phyloP scores from a whole-genome alignment of 2,329 filamentous ascomycete species.

The Penicillium sp. region DNA sequence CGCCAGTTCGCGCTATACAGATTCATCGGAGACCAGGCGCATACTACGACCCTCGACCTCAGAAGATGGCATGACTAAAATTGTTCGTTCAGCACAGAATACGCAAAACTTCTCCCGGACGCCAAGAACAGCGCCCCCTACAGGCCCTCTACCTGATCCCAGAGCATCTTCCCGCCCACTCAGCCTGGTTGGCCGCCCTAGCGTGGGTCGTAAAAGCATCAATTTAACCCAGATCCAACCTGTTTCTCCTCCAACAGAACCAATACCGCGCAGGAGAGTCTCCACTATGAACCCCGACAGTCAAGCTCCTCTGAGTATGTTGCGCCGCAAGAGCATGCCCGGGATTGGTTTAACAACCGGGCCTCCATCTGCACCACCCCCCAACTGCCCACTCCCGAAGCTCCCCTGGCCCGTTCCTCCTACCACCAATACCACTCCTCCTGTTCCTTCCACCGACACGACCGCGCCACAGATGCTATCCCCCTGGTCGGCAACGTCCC shows the following conservation, averaged over 20 bases:
- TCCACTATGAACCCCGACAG: slow-evolving; percentile 12
- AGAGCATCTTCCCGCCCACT: slow-evolving; percentile 20
- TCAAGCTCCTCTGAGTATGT: slow-evolving; percentile 16
- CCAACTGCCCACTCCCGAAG: slow-evolving; percentile 35
- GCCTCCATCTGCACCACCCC: slow-evolving; percentile 32
- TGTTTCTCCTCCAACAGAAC: slow-evolving; percentile 6
- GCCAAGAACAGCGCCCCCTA: slow-evolving; percentile 7
- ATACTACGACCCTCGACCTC: slow-evolving; percentile 30
- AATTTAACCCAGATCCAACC: slow-evolving; percentile 6
- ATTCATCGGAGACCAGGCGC: slow-evolving; percentile 24
- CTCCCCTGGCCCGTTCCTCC: slow-evolving; percentile 29
- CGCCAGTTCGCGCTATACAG: slow-evolving; percentile 22
- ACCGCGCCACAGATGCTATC: slow-evolving; percentile 12
- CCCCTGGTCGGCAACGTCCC: slow-evolving; percentile 8
- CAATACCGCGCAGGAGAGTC: slow-evolving; percentile 14
- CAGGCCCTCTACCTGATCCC: slow-evolving; percentile 13
- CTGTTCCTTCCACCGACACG: background rate
- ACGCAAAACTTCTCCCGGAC: slow-evolving; percentile 17
- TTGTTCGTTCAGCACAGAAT: slow-evolving; percentile 14
- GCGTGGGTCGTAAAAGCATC: slow-evolving; percentile 12
- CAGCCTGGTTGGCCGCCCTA: slow-evolving; percentile 20
- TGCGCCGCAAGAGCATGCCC: slow-evolving; percentile 35
- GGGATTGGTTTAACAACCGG: slow-evolving; percentile 32
- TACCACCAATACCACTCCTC: slow-evolving; percentile 4
- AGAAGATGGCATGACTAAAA: slow-evolving; percentile 27